Evolutionary conservation across 768 basidiomycete species (phyloP).

Genomic region (Steccherinum ochraceum): DNA sequence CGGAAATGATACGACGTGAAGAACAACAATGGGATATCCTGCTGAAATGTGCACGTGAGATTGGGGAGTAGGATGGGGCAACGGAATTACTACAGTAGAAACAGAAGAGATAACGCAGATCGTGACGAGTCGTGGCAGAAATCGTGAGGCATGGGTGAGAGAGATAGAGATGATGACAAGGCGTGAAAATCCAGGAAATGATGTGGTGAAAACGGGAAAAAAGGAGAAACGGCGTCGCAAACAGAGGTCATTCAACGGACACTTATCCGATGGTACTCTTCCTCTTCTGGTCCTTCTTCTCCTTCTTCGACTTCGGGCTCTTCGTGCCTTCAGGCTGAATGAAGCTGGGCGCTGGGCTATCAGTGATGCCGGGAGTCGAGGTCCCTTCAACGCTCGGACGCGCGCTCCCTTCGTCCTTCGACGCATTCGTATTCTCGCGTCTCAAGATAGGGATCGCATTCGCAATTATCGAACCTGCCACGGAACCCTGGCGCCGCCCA

Average conservation of each 20-base stretch:
- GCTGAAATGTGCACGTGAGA: too few species aligned
- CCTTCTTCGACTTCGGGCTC: slow-evolving; percentile 39
- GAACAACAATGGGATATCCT: too few species aligned
- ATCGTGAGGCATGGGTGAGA: not conserved
- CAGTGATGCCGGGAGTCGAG: slow-evolving; percentile 26
- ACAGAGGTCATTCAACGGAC: not conserved
- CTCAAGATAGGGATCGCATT: slow-evolving; percentile 41
- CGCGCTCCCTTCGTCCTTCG: slow-evolving; percentile 16
- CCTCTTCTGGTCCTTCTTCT: slow-evolving; percentile 56
- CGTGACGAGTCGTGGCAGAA: not conserved
- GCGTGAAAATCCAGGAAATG: too few species aligned
- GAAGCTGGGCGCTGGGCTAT: slow-evolving; percentile 55
- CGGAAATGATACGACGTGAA: not conserved
- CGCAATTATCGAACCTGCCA: slow-evolving; percentile 37
- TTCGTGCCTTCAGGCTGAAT: slow-evolving; percentile 46
- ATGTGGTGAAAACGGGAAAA: too few species aligned
- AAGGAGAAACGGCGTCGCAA: not conserved
- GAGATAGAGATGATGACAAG: not conserved
- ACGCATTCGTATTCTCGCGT: slow-evolving; percentile 39
- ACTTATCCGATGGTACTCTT: slow-evolving; percentile 31
- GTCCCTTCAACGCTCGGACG: slow-evolving; percentile 8
- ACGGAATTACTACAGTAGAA: not conserved
- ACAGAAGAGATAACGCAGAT: not conserved
- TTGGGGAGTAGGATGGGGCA: not conserved
- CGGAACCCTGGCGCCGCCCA: slow-evolving; percentile 45